phyloP scores from a whole-genome alignment of 805 yeast genomes.

The Candida anglica region DNA sequence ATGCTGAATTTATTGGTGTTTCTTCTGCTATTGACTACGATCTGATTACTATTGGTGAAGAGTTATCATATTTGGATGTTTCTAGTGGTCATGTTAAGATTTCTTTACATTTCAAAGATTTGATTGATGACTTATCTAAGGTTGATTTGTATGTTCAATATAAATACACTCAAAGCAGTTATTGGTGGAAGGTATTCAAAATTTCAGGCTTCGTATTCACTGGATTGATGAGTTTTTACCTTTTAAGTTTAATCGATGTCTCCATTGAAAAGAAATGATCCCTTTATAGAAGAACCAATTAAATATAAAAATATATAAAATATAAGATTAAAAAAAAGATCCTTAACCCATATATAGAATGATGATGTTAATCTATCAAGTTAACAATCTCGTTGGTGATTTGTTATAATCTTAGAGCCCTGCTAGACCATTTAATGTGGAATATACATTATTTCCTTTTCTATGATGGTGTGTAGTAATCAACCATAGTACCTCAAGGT shows the following conservation, averaged over 20 bases:
- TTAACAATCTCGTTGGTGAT: too few species aligned
- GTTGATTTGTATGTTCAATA: constrained; percentile 61
- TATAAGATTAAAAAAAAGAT: background rate
- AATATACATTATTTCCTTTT: too few species aligned
- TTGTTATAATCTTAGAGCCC: too few species aligned
- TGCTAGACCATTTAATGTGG: too few species aligned
- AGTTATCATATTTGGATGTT: constrained; percentile 68
- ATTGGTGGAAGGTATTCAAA: constrained; percentile 61
- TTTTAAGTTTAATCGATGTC: constrained; percentile 33
- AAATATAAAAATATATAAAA: background rate
- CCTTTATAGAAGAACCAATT: background rate
- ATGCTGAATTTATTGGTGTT: constrained; percentile 57
- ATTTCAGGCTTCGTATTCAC: constrained; percentile 59
- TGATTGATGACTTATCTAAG: constrained; percentile 64
- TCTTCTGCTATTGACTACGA: constrained; percentile 50
- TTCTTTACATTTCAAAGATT: constrained; percentile 51
- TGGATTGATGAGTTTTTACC: constrained; percentile 54
- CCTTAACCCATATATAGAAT: too few species aligned
- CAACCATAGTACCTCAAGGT: too few species aligned
- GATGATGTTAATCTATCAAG: too few species aligned
- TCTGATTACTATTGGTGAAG: constrained; percentile 24
- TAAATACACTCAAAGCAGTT: constrained; percentile 49
- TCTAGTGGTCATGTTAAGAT: constrained; percentile 75
- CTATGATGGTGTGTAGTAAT: too few species aligned
- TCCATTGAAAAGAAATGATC: constrained; percentile 15